Percentiles rank a stretch among this genome's conserved stretches.
Conservation (phyloP, 148 eudicot species). For the Polygonum aviculare region DNA sequence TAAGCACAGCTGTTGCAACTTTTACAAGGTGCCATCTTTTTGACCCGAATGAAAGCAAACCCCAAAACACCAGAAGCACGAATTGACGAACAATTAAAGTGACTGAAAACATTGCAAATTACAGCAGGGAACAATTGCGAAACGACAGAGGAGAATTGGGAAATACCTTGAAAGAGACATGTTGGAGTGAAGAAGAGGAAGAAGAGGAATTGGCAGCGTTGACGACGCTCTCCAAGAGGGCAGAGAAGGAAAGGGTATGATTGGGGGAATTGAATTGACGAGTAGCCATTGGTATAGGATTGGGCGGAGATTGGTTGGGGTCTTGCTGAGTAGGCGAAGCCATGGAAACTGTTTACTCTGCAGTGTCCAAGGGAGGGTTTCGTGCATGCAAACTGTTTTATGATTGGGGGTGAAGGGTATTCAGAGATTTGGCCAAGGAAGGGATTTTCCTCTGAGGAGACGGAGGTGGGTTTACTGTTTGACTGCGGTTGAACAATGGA, state of each 20-base stretch:
- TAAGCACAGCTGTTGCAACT: conserved; percentile 1
- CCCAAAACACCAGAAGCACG: not conserved
- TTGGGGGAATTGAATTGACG: conserved; percentile 8
- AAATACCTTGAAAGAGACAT: conserved; percentile 22
- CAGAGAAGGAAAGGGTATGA: conserved; percentile 16
- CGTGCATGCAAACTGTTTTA: not conserved
- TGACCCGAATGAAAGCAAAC: not conserved
- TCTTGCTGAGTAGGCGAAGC: conserved; percentile 14
- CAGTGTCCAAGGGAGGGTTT: not conserved
- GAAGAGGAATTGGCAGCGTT: conserved; percentile 26
- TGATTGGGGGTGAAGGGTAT: not conserved
- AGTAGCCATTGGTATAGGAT: conserved; percentile 1
- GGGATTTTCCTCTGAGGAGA: not conserved
- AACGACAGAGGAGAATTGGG: not conserved
- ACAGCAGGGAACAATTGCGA: not conserved
- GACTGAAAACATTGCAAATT: not conserved
- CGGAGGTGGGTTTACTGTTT: not conserved
- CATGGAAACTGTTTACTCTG: conserved; percentile 2
- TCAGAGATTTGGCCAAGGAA: not conserved
- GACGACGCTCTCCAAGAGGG: conserved; percentile 32
- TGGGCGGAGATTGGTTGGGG: conserved; percentile 13
- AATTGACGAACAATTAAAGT: not conserved
- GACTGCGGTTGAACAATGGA: not conserved
- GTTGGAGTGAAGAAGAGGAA: not conserved
- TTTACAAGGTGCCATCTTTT: conserved; percentile 5